A percentile compares a stretch with the other conserved stretches of the same genome.
Conservation (phyloP, 1,284 basidiomycete species). For the Naganishia cerealis region DNA sequence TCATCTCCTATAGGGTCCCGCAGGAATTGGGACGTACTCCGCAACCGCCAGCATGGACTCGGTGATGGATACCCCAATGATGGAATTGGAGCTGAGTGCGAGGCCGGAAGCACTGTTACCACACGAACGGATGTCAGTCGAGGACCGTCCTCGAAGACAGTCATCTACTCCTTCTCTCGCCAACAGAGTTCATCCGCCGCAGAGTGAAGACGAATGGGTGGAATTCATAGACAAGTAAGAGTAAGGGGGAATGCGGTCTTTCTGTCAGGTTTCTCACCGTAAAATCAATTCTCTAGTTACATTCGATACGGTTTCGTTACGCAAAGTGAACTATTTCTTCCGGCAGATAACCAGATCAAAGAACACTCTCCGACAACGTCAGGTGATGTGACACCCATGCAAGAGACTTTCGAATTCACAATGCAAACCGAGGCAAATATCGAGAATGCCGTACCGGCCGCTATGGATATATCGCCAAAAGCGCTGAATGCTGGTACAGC, state of each 20-base stretch:
- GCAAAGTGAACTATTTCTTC: slow-evolving; percentile 16
- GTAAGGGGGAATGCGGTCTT: not conserved
- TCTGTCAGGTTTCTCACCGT: not conserved
- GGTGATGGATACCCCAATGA: not conserved
- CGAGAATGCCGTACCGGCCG: not conserved
- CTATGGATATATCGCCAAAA: not conserved
- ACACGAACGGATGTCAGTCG: not conserved
- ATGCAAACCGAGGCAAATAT: not conserved
- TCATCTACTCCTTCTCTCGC: slow-evolving; percentile 17
- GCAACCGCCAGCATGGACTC: not conserved
- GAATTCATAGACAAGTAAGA: slow-evolving; percentile 29
- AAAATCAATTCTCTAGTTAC: not conserved
- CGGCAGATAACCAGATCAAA: not conserved
- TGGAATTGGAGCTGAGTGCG: not conserved
- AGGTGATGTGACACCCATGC: not conserved
- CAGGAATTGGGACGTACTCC: not conserved
- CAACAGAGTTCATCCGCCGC: slow-evolving; percentile 7
- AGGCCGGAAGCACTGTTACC: not conserved
- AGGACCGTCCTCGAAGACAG: not conserved
- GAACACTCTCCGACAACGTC: not conserved
- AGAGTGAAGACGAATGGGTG: slow-evolving; percentile 27
- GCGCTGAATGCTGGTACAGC: not conserved
- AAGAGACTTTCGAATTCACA: not conserved
- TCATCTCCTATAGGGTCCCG: not conserved
- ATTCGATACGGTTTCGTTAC: slow-evolving; percentile 24